These are phyloP conservation scores for Suillus cothurnatus DNA, from an alignment of 768 basidiomycete genomes.

Conservation along the genomic window DNA sequence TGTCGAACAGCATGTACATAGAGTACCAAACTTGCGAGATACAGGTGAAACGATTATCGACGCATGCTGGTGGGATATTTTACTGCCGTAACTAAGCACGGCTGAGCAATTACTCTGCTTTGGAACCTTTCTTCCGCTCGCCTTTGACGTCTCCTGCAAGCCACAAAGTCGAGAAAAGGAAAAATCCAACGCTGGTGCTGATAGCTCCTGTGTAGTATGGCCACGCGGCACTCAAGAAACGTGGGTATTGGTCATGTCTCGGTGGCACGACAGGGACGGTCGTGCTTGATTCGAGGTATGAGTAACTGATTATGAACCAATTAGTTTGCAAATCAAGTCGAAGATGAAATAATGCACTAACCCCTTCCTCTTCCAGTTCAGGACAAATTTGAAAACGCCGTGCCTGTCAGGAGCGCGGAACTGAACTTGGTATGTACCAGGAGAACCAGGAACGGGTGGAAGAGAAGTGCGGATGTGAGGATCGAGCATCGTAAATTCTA, in stretches of 20 bases:
- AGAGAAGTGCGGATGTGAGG: conserved; percentile 90
- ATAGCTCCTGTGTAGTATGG: conserved; percentile 93
- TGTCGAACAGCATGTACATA: conserved; percentile 8
- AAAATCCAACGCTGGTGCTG: conserved; percentile 83
- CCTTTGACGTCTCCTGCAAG: conserved; percentile 79
- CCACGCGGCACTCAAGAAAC: conserved; percentile 95
- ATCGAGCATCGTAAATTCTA: conserved; percentile 99
- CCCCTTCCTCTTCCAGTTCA: conserved; percentile 90
- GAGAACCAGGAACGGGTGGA: conserved; percentile 51
- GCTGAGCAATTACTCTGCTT: conserved; percentile 27
- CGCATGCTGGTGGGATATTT: conserved; percentile 1
- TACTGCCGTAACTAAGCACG: not conserved
- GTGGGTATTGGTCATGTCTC: conserved; percentile 91
- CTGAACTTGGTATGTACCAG: conserved; percentile 74
- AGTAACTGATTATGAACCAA: conserved; percentile 49
- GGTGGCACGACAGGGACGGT: conserved; percentile 91
- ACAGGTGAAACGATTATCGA: not conserved
- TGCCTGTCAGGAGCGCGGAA: conserved; percentile 95
- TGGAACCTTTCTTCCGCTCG: conserved; percentile 49
- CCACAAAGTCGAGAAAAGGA: conserved; percentile 88
- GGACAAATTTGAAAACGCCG: conserved; percentile 97
- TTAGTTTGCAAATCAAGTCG: not conserved
- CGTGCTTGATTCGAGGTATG: conserved; percentile 71
- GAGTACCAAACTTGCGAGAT: not conserved
- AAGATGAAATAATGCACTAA: conserved; percentile 37